These are phyloP conservation scores for Aquilaria malaccensis DNA, from an alignment of 345 rosid genomes.

Conservation along the genomic window DNA sequence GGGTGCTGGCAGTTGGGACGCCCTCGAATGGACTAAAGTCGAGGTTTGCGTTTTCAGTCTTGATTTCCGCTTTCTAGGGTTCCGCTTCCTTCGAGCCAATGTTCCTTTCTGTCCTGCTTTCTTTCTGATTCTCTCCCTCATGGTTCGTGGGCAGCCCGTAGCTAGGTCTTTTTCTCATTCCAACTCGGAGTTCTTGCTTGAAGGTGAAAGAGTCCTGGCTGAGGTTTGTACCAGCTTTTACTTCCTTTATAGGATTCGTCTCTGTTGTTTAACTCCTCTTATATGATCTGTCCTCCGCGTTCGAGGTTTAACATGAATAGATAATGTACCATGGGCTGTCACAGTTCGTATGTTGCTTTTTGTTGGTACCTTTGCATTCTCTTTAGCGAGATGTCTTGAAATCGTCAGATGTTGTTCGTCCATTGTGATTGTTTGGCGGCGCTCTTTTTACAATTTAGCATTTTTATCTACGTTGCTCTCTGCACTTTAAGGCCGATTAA, in stretches of 20 bases:
- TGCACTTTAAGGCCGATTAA: too few relatives aligned
- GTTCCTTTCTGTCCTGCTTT: background rate
- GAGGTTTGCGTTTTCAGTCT: conserved; percentile 33
- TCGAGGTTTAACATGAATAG: too few relatives aligned
- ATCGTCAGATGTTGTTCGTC: too few relatives aligned
- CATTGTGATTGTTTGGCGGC: too few relatives aligned
- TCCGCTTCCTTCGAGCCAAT: background rate
- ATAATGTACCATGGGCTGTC: too few relatives aligned
- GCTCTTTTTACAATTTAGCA: too few relatives aligned
- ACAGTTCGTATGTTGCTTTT: too few relatives aligned
- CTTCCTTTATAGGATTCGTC: background rate
- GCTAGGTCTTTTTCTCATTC: conserved; percentile 42
- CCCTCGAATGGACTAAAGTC: conserved; percentile 71
- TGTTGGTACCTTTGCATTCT: too few relatives aligned
- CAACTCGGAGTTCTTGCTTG: conserved; percentile 66
- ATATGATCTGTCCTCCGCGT: too few relatives aligned
- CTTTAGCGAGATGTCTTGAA: too few relatives aligned
- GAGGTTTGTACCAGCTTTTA: conserved; percentile 37
- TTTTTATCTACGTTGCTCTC: too few relatives aligned
- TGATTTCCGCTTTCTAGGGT: conserved; percentile 15
- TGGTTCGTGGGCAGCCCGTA: conserved; percentile 31
- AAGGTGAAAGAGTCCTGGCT: conserved; percentile 48
- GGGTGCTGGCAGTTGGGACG: conserved; percentile 75
- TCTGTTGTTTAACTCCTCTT: too few relatives aligned
- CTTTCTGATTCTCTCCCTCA: conserved; percentile 5